Evolutionary conservation across 306 rosid species (phyloP).

Genomic region (Calophaca sinica): DNA sequence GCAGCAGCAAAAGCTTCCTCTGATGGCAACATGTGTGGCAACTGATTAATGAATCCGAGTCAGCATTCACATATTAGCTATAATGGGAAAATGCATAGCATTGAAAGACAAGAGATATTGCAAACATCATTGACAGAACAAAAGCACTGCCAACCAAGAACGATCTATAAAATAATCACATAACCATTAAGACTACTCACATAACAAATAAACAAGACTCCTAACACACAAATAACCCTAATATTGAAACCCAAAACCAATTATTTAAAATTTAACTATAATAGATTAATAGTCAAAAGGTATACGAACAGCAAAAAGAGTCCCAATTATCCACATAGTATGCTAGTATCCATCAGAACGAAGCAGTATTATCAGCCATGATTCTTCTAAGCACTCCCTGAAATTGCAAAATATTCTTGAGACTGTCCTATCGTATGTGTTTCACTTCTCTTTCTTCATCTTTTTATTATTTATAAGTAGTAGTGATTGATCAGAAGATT

Average conservation of each 20-base stretch:
- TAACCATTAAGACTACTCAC: constrained; percentile 28
- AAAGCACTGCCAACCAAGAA: constrained; percentile 31
- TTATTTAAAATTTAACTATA: background rate
- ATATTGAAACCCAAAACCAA: background rate
- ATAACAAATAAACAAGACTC: background rate
- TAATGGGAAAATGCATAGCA: constrained; percentile 5
- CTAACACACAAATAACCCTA: background rate
- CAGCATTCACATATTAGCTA: constrained; percentile 44
- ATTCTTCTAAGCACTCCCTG: constrained; percentile 2
- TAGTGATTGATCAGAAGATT: constrained; percentile 7
- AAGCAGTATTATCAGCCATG: constrained; percentile 30
- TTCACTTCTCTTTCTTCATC: background rate
- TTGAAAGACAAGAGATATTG: constrained; percentile 32
- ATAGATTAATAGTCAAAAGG: background rate
- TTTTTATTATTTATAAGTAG: background rate
- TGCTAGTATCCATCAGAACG: constrained; percentile 13
- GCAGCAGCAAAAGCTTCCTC: constrained; percentile 99
- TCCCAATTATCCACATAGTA: constrained; percentile 19
- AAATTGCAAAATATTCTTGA: constrained; percentile 15
- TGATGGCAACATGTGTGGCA: constrained; percentile 98
- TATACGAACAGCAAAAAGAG: constrained; percentile 5
- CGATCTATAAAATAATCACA: constrained; percentile 22
- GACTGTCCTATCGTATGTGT: background rate
- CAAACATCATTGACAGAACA: constrained; percentile 13
- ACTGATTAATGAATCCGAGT: constrained; percentile 67